These are phyloP conservation scores for Ehretia macrophylla DNA, from an alignment of 257 asterid genomes.

Conservation along the genomic window DNA sequence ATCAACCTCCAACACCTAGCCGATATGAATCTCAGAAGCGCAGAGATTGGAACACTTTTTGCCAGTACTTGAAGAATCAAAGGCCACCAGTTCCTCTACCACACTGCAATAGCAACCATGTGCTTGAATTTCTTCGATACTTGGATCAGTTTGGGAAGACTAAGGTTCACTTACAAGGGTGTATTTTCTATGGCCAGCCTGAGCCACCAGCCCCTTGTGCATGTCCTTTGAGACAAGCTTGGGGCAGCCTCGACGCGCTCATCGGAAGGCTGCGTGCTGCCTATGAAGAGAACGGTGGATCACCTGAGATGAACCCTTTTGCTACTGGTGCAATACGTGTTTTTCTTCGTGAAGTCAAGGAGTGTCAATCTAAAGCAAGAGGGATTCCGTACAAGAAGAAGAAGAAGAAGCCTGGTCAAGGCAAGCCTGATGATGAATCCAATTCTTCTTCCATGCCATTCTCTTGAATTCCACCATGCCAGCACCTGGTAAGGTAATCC, in stretches of 20 bases:
- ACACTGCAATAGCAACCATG: slow-evolving; percentile 60
- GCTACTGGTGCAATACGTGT: slow-evolving; percentile 65
- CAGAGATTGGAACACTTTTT: slow-evolving; percentile 84
- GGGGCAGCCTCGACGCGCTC: slow-evolving; percentile 82
- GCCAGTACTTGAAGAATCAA: slow-evolving; percentile 63
- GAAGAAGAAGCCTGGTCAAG: slow-evolving; percentile 41
- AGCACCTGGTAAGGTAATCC: slow-evolving; percentile 11
- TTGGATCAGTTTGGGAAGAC: slow-evolving; percentile 80
- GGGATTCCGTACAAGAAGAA: slow-evolving; percentile 74
- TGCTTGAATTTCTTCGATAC: slow-evolving; percentile 55
- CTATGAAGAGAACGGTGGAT: slow-evolving; percentile 78
- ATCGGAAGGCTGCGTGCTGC: slow-evolving; percentile 78
- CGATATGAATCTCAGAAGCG: slow-evolving; percentile 70
- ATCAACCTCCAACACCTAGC: slow-evolving; percentile 30
- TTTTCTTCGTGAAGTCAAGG: slow-evolving; percentile 68
- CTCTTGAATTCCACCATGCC: slow-evolving; percentile 30
- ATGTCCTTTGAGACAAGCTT: slow-evolving; percentile 72
- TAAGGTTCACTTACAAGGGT: slow-evolving; percentile 70
- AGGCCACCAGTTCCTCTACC: slow-evolving; percentile 51
- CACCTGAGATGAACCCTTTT: slow-evolving; percentile 66
- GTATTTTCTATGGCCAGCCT: slow-evolving; percentile 73
- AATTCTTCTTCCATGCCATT: slow-evolving; percentile 39
- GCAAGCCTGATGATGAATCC: slow-evolving; percentile 35
- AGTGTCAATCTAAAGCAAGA: slow-evolving; percentile 64
- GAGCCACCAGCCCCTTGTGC: slow-evolving; percentile 78